These are phyloP conservation scores for Aspergillus tanneri DNA, from an alignment of 2,329 filamentous ascomycete species.

Conservation along the genomic window DNA sequence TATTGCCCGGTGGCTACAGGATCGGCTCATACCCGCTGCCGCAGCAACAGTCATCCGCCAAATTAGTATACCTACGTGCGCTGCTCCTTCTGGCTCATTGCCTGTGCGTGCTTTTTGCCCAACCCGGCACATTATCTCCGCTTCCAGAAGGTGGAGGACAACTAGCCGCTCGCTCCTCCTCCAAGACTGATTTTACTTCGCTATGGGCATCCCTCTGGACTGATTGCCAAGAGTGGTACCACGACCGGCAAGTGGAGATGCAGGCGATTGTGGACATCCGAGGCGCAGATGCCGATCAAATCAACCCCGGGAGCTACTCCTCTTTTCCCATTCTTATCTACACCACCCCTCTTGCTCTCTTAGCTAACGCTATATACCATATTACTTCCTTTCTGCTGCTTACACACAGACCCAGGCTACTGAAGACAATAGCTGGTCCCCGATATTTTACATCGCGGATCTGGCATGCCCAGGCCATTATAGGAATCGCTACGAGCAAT, in stretches of 20 bases:
- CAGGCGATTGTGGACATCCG: conserved; percentile 27
- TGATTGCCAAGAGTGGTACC: conserved; percentile 29
- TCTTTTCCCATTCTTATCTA: conserved; percentile 28
- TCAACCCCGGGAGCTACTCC: conserved; percentile 22
- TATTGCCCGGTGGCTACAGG: neutral
- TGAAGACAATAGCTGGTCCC: conserved; percentile 25
- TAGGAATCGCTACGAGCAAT: conserved; percentile 26
- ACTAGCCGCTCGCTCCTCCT: neutral
- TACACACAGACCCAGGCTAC: conserved; percentile 23
- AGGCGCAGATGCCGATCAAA: conserved; percentile 25
- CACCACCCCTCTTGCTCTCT: conserved; percentile 28
- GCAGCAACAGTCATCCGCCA: conserved; percentile 7
- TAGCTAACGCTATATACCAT: conserved; percentile 27
- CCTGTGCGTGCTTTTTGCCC: conserved; percentile 17
- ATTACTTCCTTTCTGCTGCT: conserved; percentile 23
- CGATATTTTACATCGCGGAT: conserved; percentile 26
- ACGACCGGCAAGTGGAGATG: conserved; percentile 21
- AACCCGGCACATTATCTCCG: conserved; percentile 15
- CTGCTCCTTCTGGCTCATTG: conserved; percentile 22
- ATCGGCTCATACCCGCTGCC: conserved; percentile 14
- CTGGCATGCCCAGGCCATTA: conserved; percentile 29
- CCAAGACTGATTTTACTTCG: conserved; percentile 21
- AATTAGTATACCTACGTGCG: conserved; percentile 19
- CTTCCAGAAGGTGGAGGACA: neutral
- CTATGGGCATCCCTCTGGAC: conserved; percentile 28